Evolutionary conservation across 2,329 filamentous ascomycete species (phyloP), one percentile per base, ranked within the genome.

Genomic region (Zalaria obscura): DNA sequence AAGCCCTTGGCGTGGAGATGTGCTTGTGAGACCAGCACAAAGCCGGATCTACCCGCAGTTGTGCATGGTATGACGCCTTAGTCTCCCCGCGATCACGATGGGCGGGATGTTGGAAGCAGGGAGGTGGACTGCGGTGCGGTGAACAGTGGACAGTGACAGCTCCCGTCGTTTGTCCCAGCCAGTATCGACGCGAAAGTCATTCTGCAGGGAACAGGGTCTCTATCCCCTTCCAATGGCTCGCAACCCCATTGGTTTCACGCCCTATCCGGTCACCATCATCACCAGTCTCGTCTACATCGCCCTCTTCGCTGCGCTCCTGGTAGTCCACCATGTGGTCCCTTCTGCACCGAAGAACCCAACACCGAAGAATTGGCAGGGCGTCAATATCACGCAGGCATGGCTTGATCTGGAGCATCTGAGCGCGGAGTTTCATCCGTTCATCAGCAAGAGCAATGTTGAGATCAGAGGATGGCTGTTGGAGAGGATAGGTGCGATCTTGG

Each of bases 351-450:
- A 72, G 18, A 66, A 68, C 32, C 66, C 71, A 33, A 67, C 62
- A 6, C 64, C 64, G 4, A 72, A 73, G 32, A 55, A 66, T 5
- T 49, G 46, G 45, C 36, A 41, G 3, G 87, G 86, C 11, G 65
- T 93, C 53, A 85, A 94, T 54, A 64, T 96, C 40, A 81, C 80
- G 2, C 78, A 93, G 62, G 86, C 89, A 32, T 96, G 88, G 88
- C 63, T 70, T 8, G 88, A 96, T 56, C 69, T 98, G 28, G 76
- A 86, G 46, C 66, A 70, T 42, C 70, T 98, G 38, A 89, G 82
- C 29, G 70, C 70, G 48, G 69, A 71, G 1, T 91, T 83, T 56
- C 91, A 94, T 57, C 89, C 91, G 0, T 94, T 85, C 66, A 95
- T 94, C 63, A 88, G 82, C 50, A 79, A 71, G 45, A 70, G 75